Percentiles rank a stretch among this genome's conserved stretches.
These are phyloP conservation scores for Triglochin maritima DNA, from an alignment of 106 monocot genomes.

Conservation along the genomic window DNA sequence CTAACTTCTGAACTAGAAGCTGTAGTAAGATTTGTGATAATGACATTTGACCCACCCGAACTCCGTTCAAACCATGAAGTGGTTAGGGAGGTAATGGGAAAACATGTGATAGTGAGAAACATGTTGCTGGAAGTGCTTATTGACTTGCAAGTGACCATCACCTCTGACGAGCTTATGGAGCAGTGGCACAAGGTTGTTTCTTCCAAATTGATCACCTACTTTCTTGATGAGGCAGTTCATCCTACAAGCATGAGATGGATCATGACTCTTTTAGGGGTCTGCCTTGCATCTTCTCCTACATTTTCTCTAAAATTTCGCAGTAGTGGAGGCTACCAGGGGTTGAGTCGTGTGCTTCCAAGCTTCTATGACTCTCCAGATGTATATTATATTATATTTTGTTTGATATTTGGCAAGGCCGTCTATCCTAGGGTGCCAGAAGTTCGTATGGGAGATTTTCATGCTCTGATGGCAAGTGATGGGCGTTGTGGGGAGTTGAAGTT, in stretches of 20 bases:
- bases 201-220: constrained; percentile 85
- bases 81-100: constrained; percentile 83
- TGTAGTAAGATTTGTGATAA: constrained; percentile 91
- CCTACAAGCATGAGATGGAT: constrained; percentile 99
- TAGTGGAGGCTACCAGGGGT: constrained; percentile 74
- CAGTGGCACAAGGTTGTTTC: constrained; percentile 99
- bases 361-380: constrained; percentile 98
- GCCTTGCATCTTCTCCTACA: constrained; percentile 84
- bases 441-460: constrained; percentile 92
- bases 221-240: constrained; percentile 98
- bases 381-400: constrained; percentile 92
- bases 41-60: constrained; percentile 95
- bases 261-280: constrained; percentile 94
- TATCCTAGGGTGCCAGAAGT: constrained; percentile 97
- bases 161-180: constrained; percentile 77
- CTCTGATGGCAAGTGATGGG: constrained; percentile 88
- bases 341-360: constrained; percentile 76
- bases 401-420: constrained; percentile 88
- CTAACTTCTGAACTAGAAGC: constrained; percentile 85
- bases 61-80: constrained; percentile 27
- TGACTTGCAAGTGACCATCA: constrained; percentile 89
- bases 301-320: constrained; percentile 79
- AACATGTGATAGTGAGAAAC: constrained; percentile 97
- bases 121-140: constrained; percentile 98
- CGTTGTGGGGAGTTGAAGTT: constrained; percentile 78